Percentiles rank a stretch among this genome's conserved stretches.
These are phyloP conservation scores for Nicotiana otophora DNA, from an alignment of 257 asterid genomes.

Conservation along the genomic window DNA sequence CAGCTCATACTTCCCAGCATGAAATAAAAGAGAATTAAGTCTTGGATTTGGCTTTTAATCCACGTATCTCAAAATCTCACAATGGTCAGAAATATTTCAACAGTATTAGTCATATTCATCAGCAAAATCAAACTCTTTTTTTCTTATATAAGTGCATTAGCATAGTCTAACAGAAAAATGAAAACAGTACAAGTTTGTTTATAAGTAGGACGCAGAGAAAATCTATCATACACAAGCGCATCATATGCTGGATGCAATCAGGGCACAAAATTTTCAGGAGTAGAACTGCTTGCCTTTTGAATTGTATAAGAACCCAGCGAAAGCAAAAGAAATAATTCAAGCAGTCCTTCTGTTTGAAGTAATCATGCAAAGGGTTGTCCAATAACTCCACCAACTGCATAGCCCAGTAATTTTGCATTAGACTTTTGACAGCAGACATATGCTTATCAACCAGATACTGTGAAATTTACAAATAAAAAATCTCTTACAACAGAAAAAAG, in stretches of 20 bases:
- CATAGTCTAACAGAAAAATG: not conserved
- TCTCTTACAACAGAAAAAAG: not conserved
- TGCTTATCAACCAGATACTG: not conserved
- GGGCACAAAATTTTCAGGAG: not conserved
- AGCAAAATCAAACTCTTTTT: not conserved
- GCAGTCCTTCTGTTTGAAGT: constrained; percentile 82
- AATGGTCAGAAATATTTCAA: not conserved
- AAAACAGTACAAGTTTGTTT: not conserved
- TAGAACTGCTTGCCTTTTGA: constrained; percentile 64
- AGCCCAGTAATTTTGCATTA: constrained; percentile 1
- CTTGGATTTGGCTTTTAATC: not conserved
- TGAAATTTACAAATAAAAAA: constrained; percentile 1
- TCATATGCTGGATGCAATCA: not conserved
- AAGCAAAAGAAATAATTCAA: constrained; percentile 96
- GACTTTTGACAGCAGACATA: not conserved
- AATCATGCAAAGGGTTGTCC: constrained; percentile 84
- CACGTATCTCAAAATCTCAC: not conserved
- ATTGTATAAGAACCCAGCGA: constrained; percentile 98
- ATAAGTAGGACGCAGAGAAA: not conserved
- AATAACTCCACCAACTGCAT: constrained; percentile 91
- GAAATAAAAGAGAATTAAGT: not conserved
- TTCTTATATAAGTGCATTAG: not conserved
- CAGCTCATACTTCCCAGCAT: constrained; percentile 1
- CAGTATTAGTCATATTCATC: not conserved
- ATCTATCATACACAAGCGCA: not conserved